A percentile compares a stretch with the other conserved stretches of the same genome.
These are phyloP conservation scores for Spongiforma sp. DNA, from an alignment of 1,284 basidiomycete genomes.

Conservation along the genomic window DNA sequence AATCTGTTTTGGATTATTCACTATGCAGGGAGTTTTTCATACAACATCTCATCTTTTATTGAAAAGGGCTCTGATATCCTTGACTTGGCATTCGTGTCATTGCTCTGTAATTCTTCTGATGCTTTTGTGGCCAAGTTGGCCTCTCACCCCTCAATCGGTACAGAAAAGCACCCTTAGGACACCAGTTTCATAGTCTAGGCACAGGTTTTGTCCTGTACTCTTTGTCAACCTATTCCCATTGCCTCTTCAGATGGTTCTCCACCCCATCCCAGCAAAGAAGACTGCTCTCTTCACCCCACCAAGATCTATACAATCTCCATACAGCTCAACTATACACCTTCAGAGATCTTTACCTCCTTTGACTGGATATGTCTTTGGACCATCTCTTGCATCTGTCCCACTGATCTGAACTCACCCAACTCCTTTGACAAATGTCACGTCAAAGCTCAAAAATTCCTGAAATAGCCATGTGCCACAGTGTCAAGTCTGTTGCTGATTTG, in stretches of 20 bases:
- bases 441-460: conserved; percentile 80
- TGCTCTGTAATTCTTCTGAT: conserved; percentile 77
- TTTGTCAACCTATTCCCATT: conserved; percentile 61
- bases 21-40: conserved; percentile 79
- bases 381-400: conserved; percentile 85
- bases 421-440: conserved; percentile 89
- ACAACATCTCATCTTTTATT: conserved; percentile 78
- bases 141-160: conserved; percentile 73
- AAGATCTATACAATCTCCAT: conserved; percentile 84
- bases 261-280: conserved; percentile 48
- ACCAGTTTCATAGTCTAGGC: conserved; percentile 88
- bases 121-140: conserved; percentile 86
- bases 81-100: conserved; percentile 84
- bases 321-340: conserved; percentile 83
- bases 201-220: conserved; percentile 81
- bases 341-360: conserved; percentile 69
- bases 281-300: conserved; percentile 61
- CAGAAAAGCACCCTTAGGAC: conserved; percentile 86
- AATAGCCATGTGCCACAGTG: conserved; percentile 62
- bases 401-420: conserved; percentile 87
- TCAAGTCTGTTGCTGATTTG: conserved; percentile 75
- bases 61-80: conserved; percentile 86
- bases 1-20: conserved; percentile 87
- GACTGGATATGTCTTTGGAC: conserved; percentile 78
- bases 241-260: too few relatives aligned